Evolutionary conservation across 2,329 filamentous ascomycete genomes (phyloP).

Genomic region (Penicillium crustosum): DNA sequence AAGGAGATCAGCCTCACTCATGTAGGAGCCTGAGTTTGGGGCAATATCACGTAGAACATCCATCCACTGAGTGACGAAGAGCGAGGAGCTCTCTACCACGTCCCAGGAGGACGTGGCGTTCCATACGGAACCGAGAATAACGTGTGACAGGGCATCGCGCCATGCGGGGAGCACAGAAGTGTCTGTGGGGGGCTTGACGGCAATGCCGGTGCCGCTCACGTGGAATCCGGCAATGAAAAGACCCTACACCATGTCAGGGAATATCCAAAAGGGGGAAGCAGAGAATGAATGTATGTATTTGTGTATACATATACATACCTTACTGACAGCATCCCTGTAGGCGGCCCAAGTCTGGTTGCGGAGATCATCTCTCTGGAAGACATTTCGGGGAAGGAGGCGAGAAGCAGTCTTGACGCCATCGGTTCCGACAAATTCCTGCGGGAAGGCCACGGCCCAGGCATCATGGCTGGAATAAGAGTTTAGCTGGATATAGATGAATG

Average conservation of each 20-base stretch:
- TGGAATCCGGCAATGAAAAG: slow-evolving; percentile 27
- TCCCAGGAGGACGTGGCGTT: slow-evolving; percentile 18
- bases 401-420: slow-evolving; percentile 24
- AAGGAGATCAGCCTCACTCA: slow-evolving; percentile 41
- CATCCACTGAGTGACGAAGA: slow-evolving; percentile 24
- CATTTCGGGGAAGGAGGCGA: slow-evolving; percentile 22
- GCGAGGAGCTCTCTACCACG: slow-evolving; percentile 10
- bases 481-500: not conserved
- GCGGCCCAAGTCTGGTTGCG: slow-evolving; percentile 16
- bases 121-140: slow-evolving; percentile 33
- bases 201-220: slow-evolving; percentile 22
- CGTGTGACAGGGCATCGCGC: slow-evolving; percentile 45
- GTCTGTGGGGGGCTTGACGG: slow-evolving; percentile 17
- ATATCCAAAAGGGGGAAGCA: accelerated
- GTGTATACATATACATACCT: slow-evolving; percentile 4
- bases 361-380: slow-evolving; percentile 19
- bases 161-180: slow-evolving; percentile 38
- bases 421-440: slow-evolving; percentile 20
- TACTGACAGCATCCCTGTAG: slow-evolving; percentile 18
- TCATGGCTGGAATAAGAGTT: slow-evolving; percentile 16
- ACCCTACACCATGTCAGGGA: slow-evolving; percentile 11
- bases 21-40: slow-evolving; percentile 33
- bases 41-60: slow-evolving; percentile 20
- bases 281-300: not conserved
- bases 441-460: slow-evolving; percentile 20